These are phyloP conservation scores for Bacidia gigantensis DNA, from an alignment of 495 filamentous ascomycete species.

Conservation along the genomic window DNA sequence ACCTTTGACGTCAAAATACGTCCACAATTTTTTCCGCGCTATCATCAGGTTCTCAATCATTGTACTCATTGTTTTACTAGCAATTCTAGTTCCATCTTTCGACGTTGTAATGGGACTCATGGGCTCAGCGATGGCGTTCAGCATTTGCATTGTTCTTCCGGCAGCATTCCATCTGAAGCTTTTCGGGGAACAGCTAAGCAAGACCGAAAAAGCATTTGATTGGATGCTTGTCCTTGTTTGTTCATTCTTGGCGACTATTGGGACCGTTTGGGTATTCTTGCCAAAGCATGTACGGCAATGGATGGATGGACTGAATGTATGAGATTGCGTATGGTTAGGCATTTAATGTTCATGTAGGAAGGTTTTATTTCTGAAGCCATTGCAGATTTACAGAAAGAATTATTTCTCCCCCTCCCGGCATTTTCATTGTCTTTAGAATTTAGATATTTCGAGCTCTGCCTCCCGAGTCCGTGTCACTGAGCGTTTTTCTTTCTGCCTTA, in stretches of 20 bases:
- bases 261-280: conserved; percentile 79
- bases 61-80: conserved; percentile 47
- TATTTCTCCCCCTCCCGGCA: too few species aligned
- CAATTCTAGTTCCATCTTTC: conserved; percentile 76
- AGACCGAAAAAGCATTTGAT: conserved; percentile 48
- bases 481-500: too few species aligned
- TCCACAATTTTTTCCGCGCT: conserved; percentile 42
- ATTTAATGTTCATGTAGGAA: too few species aligned
- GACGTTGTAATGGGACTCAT: conserved; percentile 91
- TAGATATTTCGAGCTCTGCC: too few species aligned
- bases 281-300: conserved; percentile 39
- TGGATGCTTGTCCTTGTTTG: conserved; percentile 59
- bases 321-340: too few species aligned
- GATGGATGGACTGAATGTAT: not conserved
- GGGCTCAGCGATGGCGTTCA: conserved; percentile 82
- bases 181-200: conserved; percentile 65
- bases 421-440: too few species aligned
- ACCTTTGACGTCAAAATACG: not conserved
- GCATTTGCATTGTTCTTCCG: conserved; percentile 84
- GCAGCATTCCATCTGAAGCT: conserved; percentile 86
- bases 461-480: too few species aligned
- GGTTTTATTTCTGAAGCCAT: too few species aligned
- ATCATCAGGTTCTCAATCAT: conserved; percentile 46
- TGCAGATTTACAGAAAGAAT: too few species aligned
- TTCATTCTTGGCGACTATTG: conserved; percentile 52